A percentile compares a stretch with the other conserved stretches of the same genome.
Evolutionary conservation across 208 protist species (phyloP).

Genomic region (Plasmodiophora brassicae): DNA sequence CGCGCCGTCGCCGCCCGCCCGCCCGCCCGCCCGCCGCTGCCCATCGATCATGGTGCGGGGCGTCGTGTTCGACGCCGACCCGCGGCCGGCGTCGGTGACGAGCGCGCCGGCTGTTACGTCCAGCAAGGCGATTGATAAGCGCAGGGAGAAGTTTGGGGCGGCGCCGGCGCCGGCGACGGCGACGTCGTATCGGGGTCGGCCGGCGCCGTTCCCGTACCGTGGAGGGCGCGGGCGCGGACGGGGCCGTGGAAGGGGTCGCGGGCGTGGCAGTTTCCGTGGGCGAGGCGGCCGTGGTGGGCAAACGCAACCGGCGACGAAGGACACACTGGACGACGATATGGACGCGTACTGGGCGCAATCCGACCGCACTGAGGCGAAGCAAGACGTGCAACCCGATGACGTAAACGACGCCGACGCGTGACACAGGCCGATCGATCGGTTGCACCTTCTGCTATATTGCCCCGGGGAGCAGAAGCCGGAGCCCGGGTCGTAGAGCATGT

Average conservation of each 20-base stretch:
- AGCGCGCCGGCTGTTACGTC: background rate
- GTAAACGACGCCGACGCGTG: no score
- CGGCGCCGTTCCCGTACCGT: background rate
- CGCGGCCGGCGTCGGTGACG: background rate
- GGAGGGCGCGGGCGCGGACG: background rate
- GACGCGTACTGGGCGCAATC: background rate
- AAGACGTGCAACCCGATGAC: no score
- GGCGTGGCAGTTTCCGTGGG: background rate
- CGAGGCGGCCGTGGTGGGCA: background rate
- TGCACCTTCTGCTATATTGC: no score
- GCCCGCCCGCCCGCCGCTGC: no score
- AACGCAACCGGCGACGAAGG: background rate
- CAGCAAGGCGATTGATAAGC: background rate
- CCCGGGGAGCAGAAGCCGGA: no score
- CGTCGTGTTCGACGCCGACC: background rate
- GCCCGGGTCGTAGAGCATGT: no score
- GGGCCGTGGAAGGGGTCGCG: constrained; percentile 2
- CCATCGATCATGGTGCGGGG: background rate
- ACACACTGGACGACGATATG: background rate
- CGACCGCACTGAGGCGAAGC: background rate
- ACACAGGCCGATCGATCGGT: background rate
- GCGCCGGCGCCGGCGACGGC: background rate
- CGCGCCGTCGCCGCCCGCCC: no score
- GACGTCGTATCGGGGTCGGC: background rate
- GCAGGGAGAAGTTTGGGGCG: background rate